Evolutionary conservation across 768 basidiomycete genomes (phyloP).

Genomic region (Leccinum variicolor): DNA sequence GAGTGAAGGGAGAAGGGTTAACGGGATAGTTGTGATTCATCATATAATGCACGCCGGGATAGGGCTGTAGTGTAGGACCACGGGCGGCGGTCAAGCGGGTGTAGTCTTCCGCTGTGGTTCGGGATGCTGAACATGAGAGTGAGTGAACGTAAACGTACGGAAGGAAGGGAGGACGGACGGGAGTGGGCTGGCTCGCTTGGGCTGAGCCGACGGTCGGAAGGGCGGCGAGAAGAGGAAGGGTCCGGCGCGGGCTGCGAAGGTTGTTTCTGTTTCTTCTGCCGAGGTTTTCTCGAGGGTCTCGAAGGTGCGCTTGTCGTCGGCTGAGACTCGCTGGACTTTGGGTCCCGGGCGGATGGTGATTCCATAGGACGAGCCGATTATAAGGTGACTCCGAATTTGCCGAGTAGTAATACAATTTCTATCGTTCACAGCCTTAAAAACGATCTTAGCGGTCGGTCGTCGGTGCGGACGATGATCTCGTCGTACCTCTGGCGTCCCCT

Average conservation of each 20-base stretch:
- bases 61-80: constrained; percentile 47
- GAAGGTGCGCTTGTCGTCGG: constrained; percentile 39
- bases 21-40: constrained; percentile 73
- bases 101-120: constrained; percentile 21
- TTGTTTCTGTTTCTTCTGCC: constrained; percentile 47
- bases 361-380: constrained; percentile 35
- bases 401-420: constrained; percentile 21
- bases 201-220: constrained; percentile 27
- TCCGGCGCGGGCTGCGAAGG: constrained; percentile 15
- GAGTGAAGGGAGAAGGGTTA: constrained; percentile 51
- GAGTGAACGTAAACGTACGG: neutral
- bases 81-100: constrained; percentile 36
- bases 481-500: constrained; percentile 18
- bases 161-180: constrained; percentile 15
- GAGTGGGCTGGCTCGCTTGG: constrained; percentile 17
- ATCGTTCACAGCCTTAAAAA: constrained; percentile 1
- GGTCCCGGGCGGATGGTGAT: constrained; percentile 47
- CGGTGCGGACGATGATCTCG: constrained; percentile 6
- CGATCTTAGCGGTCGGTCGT: constrained; percentile 11
- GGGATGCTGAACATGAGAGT: constrained; percentile 13
- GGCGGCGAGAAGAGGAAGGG: constrained; percentile 24
- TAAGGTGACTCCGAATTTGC: constrained; percentile 30
- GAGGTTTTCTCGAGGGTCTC: constrained; percentile 44
- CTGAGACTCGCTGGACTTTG: constrained; percentile 37
- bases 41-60: constrained; percentile 51